These are phyloP conservation scores for Aciculosporium take DNA, from an alignment of 2,329 filamentous ascomycete genomes.

Conservation along the genomic window DNA sequence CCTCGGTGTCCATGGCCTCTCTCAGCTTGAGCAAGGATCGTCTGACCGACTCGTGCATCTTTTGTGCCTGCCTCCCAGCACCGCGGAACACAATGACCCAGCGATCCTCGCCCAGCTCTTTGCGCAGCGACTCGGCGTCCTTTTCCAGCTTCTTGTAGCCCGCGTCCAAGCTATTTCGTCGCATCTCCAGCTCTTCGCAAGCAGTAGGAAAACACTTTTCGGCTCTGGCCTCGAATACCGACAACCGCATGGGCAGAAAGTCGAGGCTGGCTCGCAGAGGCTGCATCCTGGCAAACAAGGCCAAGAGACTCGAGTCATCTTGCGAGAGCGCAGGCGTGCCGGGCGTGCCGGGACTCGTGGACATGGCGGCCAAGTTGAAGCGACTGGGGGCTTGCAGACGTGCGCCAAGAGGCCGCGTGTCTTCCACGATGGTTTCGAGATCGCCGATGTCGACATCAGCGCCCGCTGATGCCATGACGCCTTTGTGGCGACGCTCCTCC, in stretches of 20 bases:
- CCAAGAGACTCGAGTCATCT: constrained; percentile 78
- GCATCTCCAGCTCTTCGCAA: constrained; percentile 72
- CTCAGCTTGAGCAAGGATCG: constrained; percentile 70
- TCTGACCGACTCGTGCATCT: constrained; percentile 93
- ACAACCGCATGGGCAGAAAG: constrained; percentile 87
- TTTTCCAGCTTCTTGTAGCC: constrained; percentile 78
- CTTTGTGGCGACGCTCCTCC: constrained; percentile 86
- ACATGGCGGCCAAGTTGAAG: constrained; percentile 52
- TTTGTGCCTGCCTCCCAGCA: constrained; percentile 78
- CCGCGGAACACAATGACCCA: constrained; percentile 95
- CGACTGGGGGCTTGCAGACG: constrained; percentile 46
- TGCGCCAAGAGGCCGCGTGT: constrained; percentile 47
- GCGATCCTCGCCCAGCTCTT: constrained; percentile 85
- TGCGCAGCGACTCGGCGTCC: constrained; percentile 77
- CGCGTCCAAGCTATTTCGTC: constrained; percentile 61
- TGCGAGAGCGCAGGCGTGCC: constrained; percentile 42
- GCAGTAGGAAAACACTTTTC: constrained; percentile 73
- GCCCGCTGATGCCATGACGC: constrained; percentile 46
- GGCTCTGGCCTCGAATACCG: constrained; percentile 69
- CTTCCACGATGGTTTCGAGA: constrained; percentile 85
- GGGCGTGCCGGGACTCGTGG: constrained; percentile 48
- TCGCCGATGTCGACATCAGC: constrained; percentile 71
- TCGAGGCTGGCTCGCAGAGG: constrained; percentile 84
- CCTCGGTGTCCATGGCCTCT: constrained; percentile 61
- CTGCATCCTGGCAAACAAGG: constrained; percentile 89